Base-by-base conservation (phyloP, 345 rosid genomes). In the Arabis hirsuta region DNA sequence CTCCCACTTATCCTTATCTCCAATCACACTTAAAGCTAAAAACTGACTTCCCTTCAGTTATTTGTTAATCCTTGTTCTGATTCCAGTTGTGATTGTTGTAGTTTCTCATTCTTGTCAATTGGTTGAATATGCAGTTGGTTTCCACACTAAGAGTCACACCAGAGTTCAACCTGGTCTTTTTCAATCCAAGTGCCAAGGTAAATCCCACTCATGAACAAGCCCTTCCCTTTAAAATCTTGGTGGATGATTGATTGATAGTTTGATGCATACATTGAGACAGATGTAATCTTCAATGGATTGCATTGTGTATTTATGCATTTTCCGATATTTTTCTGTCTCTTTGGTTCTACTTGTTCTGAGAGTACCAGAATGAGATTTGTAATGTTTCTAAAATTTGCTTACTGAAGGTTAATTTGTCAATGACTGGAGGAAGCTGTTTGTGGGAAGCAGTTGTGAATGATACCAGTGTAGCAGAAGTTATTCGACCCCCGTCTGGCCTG, bases 371-470 rank as follows among this genome's bases (percentile, higher is more conserved):
- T 54, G 7, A 41, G 46, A 51, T 65, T 16, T 65, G 27, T 51
- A 46, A 67, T 59, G 20, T 44, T 46, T 65, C 34, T 24, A 50
- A 58, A 24, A 10, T 60, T 71, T 68, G 50, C 74, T 63, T 77
- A 26, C 67, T 68, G 67, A 83, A 91, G 98, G 92, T 79, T 45
- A 89, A 94, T 81, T 79, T 94, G 58, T 90, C 96, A 67, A 85
- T 94, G 72, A 77, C 73, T 77, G 98, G 98, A 64, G 98, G 98
- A 59, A 94, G 96, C 80, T 91, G 97, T 78, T 84, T 84, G 74
- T 82, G 88, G 85, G 90, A 94, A 84, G 84, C 88, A 74, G 77
- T 71, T 80, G 88, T 88, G 52, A 91, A 91, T 80, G 85, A 89
- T 85, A 79, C 98, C 68, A 86, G 73, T 71, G 89, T 94, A 46